Evolutionary conservation across 1,284 basidiomycete species (phyloP).

Genomic region (Lentinula novae-zelandiae): DNA sequence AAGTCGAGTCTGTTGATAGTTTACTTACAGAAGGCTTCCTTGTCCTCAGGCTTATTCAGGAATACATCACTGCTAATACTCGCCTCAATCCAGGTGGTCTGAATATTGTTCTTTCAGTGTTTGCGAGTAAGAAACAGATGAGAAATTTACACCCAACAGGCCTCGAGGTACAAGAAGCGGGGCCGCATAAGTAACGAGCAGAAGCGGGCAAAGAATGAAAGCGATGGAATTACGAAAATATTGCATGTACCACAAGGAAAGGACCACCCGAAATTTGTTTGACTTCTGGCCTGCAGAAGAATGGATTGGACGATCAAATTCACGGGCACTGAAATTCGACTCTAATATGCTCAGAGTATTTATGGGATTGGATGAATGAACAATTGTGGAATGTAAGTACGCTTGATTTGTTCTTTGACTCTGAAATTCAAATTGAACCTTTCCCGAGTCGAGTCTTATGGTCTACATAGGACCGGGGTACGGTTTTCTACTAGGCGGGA

Average conservation of each 20-base stretch:
- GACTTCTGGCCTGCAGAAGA: not conserved
- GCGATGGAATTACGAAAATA: not conserved
- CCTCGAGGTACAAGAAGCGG: not conserved
- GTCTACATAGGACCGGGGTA: too few relatives aligned
- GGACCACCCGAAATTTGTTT: not conserved
- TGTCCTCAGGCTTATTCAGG: not conserved
- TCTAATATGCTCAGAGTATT: not conserved
- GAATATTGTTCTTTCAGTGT: not conserved
- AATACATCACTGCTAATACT: not conserved
- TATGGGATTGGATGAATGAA: not conserved
- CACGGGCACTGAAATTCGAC: too few relatives aligned
- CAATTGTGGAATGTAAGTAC: too few relatives aligned
- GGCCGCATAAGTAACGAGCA: not conserved
- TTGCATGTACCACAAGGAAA: not conserved
- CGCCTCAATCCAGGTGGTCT: not conserved
- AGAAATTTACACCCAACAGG: not conserved
- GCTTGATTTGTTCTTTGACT: too few relatives aligned
- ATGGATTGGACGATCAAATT: not conserved
- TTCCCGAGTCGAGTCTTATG: too few relatives aligned
- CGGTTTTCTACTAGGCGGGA: too few relatives aligned
- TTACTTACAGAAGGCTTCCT: not conserved
- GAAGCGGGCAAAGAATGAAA: not conserved
- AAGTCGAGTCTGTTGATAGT: not conserved
- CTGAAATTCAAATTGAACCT: too few relatives aligned
- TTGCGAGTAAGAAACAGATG: not conserved